Percentiles rank a stretch among this genome's conserved stretches.
Conservation (phyloP, 371 early-diverging fungal species). For the Circinella umbellata region DNA sequence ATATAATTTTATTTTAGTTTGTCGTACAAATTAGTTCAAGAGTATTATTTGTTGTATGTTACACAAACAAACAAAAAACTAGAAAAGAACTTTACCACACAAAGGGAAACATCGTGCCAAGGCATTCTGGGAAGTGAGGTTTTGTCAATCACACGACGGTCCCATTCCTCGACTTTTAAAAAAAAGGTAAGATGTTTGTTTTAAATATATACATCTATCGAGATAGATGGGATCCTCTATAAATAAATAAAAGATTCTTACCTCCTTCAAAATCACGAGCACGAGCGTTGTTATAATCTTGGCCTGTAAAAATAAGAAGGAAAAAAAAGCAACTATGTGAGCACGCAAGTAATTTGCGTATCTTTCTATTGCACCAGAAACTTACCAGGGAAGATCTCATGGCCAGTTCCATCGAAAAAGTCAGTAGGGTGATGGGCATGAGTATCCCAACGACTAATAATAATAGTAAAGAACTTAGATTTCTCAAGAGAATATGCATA, state of each 20-base stretch:
- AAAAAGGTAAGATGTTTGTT: slow-evolving; percentile 32
- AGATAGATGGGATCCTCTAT: background rate
- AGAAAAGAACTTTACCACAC: slow-evolving; percentile 45
- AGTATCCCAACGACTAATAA: slow-evolving; percentile 80
- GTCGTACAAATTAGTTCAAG: background rate
- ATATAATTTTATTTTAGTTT: background rate
- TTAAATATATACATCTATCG: background rate
- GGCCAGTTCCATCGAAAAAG: slow-evolving; percentile 33
- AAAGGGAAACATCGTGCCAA: slow-evolving; percentile 93
- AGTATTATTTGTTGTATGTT: background rate
- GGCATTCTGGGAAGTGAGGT: slow-evolving; percentile 85
- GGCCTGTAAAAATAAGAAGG: slow-evolving; percentile 47
- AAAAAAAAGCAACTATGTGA: too few species aligned
- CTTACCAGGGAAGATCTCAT: slow-evolving; percentile 46
- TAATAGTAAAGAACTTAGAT: too few species aligned
- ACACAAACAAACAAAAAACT: slow-evolving; percentile 19
- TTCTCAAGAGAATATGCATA: background rate
- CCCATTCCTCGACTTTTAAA: slow-evolving; percentile 62
- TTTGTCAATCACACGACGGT: slow-evolving; percentile 67
- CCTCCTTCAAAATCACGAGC: slow-evolving; percentile 85
- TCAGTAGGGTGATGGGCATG: slow-evolving; percentile 59
- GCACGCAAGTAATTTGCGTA: background rate
- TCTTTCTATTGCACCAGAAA: background rate
- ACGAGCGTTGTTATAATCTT: slow-evolving; percentile 92
- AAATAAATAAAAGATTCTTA: slow-evolving; percentile 18